These are phyloP conservation scores for Trichoderma gamsii DNA, from an alignment of 495 filamentous ascomycete genomes.

Conservation along the genomic window DNA sequence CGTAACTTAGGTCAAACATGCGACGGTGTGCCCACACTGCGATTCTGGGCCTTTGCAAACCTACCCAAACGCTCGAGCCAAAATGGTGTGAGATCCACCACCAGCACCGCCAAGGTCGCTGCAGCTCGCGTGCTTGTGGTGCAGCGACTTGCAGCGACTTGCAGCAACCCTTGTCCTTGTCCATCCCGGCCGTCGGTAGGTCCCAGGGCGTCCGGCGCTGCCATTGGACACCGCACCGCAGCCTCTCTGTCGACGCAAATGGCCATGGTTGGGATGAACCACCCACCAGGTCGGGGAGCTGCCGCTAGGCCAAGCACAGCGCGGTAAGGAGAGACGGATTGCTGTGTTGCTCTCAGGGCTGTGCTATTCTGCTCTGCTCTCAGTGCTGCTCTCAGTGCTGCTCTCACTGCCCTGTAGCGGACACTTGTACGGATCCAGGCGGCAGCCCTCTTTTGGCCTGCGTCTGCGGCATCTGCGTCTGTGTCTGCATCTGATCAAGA, in stretches of 20 bases:
- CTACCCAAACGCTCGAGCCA: neutral
- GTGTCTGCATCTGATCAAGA: too few species aligned
- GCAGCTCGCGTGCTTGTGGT: constrained; percentile 13
- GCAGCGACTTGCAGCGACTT: neutral
- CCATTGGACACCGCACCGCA: constrained; percentile 9
- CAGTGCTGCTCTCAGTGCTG: too few species aligned
- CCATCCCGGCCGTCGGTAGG: constrained; percentile 11
- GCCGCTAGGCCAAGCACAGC: too few species aligned
- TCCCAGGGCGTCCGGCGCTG: neutral
- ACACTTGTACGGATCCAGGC: too few species aligned
- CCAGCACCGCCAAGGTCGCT: constrained; percentile 1
- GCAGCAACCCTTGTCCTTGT: constrained; percentile 1
- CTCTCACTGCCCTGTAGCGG: too few species aligned
- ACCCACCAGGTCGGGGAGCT: neutral
- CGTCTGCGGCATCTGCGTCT: too few species aligned
- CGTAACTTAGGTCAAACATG: neutral
- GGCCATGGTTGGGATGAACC: neutral
- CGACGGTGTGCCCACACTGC: constrained; percentile 9
- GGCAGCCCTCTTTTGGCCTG: too few species aligned
- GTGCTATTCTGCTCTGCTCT: too few species aligned
- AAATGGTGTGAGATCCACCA: constrained; percentile 9
- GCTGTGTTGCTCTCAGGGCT: too few species aligned
- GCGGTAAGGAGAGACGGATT: too few species aligned
- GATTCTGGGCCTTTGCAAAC: neutral
- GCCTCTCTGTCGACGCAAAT: neutral